Evolutionary conservation across 2,329 filamentous ascomycete species (phyloP), one percentile per base, ranked within the genome.

Genomic region (Phaeosphaeriaceae sp.): DNA sequence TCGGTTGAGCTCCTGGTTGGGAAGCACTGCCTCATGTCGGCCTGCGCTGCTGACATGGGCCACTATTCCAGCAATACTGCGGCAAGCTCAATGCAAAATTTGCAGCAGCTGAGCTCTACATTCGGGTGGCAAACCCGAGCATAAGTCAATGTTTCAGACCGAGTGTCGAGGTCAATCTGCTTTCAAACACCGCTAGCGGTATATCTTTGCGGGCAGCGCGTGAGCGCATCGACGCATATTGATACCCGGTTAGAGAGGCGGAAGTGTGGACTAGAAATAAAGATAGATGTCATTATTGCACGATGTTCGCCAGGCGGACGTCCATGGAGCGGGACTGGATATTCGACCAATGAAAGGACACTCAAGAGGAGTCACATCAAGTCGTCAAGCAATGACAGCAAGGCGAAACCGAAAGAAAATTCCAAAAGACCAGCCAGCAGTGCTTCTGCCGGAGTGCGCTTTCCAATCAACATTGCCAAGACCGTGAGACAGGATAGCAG

Each of bases 341-440:
- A 4, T 24, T n/a, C 36, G 3, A 40, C 36, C 36, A 40, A 40
- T 40, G 3, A n/a, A 40, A 40, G 36, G 15, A 6, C 3, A 40
- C 17, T 40, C 36, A 15, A 10, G n/a, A 21, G 5, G 7, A 36
- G 44, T 62, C 50, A 61, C 58, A 69, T 69, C 40, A 70, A 62
- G 4, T 69, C 62, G 24, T 62, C 57, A 36, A 70, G 65, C 57
- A 69, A 58, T 10, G 62, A 25, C n/a, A 72, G 57, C 19, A 73
- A 56, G n/a, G 60, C 61, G 41, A 68, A 69, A 24, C 71, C 69
- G n/a, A 68, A 56, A 6, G 62, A 20, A 19, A 67, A 60, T 33
- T 66, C 62, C 22, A 71, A 57, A 3, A 72, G 57, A 13, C 66
- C 69, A 44, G 66, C 65, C n/a, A 71, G 60, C 22, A 69, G 50